Evolutionary conservation across 331 rosid species (phyloP), one percentile per base, ranked within the genome.

Genomic region (Acacia pycnantha): DNA sequence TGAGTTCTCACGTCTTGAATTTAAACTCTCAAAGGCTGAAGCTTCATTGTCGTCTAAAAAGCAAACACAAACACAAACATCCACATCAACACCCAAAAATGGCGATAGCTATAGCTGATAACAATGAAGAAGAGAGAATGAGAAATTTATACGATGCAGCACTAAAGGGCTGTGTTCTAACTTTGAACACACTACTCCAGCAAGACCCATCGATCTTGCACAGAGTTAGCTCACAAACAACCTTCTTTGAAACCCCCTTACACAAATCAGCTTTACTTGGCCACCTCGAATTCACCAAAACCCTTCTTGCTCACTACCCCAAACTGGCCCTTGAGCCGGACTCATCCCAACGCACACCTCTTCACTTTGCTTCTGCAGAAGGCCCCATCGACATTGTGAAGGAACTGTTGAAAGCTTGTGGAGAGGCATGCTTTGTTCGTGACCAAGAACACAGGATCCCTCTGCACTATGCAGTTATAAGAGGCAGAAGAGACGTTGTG

Each of bases 321-420:
- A 1, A 35, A 35, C 8, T 35, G 1, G 8, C 8, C 40, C 40
- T 35, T 5, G 40, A 6, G 53, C 11, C 70, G 44, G 51, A 84
- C 76, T 59, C 51, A 9, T 26, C 0, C 9, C 33, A 12, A 31
- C 41, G 84, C 47, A 31, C 79, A 11, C 70, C 84, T 2, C 76
- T 84, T 0, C 84, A 70, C 82, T 10, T 76, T 47, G 84, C 84
- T 33, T 59, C 84, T 0, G 76, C 82, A 4, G 29, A 81, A 43
- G 87, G 84, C 41, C 84, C 70, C 37, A 43, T 16, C 9, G 76
- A 29, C 59, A 64, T 48, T 1, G 85, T 70, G 19, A 27, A 29
- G 40, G 21, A 26, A 4, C 2, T 15, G 21, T 15, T 48, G 2
- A 0, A 0, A 48, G 53, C 19, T 13, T 0, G 19, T 1, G 4